A percentile compares a stretch with the other conserved stretches of the same genome.
phyloP scores from a whole-genome alignment of 257 asterid species.

The Fraxinus cuspidata region DNA sequence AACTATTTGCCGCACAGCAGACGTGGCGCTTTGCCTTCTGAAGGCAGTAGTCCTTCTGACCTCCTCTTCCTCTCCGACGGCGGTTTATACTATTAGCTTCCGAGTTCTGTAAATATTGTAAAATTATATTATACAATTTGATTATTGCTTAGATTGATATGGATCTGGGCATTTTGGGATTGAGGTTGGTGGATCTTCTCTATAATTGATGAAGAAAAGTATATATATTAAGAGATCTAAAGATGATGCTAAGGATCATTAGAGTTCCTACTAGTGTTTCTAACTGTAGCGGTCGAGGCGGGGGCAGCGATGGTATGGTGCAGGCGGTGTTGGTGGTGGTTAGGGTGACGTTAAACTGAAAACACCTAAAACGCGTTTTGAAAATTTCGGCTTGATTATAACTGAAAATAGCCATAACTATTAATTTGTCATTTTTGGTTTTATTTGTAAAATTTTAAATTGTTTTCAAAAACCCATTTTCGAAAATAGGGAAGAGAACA shows the following conservation, averaged over 20 bases:
- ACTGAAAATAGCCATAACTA: too few species aligned
- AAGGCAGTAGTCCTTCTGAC: conserved; percentile 99
- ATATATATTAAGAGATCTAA: conserved; percentile 4
- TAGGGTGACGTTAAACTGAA: too few species aligned
- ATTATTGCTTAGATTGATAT: background rate
- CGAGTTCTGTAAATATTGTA: background rate
- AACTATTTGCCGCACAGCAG: conserved; percentile 99
- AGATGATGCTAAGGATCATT: conserved; percentile 67
- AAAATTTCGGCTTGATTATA: too few species aligned
- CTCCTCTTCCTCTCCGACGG: conserved; percentile 99
- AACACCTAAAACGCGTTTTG: too few species aligned
- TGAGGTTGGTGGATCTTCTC: background rate
- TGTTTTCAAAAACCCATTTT: too few species aligned
- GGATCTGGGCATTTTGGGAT: background rate
- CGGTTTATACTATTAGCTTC: conserved; percentile 37
- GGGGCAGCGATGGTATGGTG: too few species aligned
- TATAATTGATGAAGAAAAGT: background rate
- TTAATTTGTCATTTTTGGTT: too few species aligned
- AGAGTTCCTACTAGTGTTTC: conserved; percentile 87
- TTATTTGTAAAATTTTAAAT: too few species aligned
- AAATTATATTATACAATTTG: too few species aligned
- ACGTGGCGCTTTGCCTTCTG: conserved; percentile 96
- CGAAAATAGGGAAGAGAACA: too few species aligned
- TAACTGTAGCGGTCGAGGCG: too few species aligned
- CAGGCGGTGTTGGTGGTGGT: too few species aligned